A percentile compares a stretch with the other conserved stretches of the same genome.
phyloP scores from a whole-genome alignment of 2,329 filamentous ascomycete genomes.

The Sclerotinia spermophila region DNA sequence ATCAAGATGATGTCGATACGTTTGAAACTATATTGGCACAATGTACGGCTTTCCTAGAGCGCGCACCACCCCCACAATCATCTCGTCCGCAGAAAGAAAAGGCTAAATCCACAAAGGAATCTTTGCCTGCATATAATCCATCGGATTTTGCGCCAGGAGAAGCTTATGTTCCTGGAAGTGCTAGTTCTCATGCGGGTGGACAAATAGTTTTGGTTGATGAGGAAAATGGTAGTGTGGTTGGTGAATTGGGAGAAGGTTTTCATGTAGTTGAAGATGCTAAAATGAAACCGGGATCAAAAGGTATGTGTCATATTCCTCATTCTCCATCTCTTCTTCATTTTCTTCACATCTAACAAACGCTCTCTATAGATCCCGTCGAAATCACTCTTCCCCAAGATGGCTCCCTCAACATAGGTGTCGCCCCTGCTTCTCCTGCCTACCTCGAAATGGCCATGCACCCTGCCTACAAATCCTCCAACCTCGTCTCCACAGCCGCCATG shows the following conservation, averaged over 20 bases:
- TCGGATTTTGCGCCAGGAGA: conserved; percentile 75
- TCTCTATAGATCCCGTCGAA: conserved; percentile 67
- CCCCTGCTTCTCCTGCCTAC: conserved; percentile 66
- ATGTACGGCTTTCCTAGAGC: conserved; percentile 91
- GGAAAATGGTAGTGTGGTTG: conserved; percentile 92
- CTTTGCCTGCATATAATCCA: conserved; percentile 69
- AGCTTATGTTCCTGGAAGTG: conserved; percentile 65
- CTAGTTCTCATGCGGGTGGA: conserved; percentile 57
- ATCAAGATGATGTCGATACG: conserved; percentile 90
- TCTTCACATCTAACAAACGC: conserved; percentile 15
- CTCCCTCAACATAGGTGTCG: conserved; percentile 61
- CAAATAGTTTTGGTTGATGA: conserved; percentile 93
- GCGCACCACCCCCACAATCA: conserved; percentile 55
- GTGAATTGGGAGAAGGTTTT: conserved; percentile 81
- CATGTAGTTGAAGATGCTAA: conserved; percentile 72
- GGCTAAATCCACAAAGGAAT: conserved; percentile 33
- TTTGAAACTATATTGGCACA: conserved; percentile 98
- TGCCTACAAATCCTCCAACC: conserved; percentile 80
- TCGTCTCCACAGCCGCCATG: conserved; percentile 82
- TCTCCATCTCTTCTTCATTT: conserved; percentile 1
- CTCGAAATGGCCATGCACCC: conserved; percentile 78
- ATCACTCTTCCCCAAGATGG: conserved; percentile 69
- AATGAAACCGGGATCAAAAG: conserved; percentile 85
- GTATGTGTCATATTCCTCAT: conserved; percentile 45
- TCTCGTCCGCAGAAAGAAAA: conserved; percentile 26